A percentile compares a stretch with the other conserved stretches of the same genome.
phyloP scores from a whole-genome alignment of 1,284 basidiomycete species.

The Butyriboletus appendiculatus region DNA sequence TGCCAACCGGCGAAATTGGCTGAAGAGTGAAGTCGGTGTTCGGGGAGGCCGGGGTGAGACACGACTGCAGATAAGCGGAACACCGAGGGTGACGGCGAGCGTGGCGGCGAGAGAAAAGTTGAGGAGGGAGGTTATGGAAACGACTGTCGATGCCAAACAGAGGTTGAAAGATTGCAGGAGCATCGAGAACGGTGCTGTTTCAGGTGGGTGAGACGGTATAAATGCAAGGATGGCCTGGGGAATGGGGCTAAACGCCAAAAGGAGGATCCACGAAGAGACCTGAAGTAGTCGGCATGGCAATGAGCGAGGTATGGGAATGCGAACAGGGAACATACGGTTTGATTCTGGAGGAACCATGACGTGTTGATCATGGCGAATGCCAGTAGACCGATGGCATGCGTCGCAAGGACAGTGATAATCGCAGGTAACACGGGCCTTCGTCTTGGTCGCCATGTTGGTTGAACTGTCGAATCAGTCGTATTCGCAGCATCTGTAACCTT shows the following conservation, averaged over 20 bases:
- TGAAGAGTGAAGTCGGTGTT: constrained; percentile 25
- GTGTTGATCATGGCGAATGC: constrained; percentile 50
- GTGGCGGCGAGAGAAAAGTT: constrained; percentile 86
- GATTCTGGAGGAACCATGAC: constrained; percentile 41
- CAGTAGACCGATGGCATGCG: constrained; percentile 52
- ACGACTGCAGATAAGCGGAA: constrained; percentile 54
- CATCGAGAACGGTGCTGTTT: constrained; percentile 42
- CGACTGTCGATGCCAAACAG: constrained; percentile 77
- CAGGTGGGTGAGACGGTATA: constrained; percentile 21
- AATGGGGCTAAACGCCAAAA: constrained; percentile 31
- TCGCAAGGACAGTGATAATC: constrained; percentile 52
- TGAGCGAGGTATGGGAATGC: background rate
- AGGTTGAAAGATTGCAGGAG: constrained; percentile 74
- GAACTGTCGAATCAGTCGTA: background rate
- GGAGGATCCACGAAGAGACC: constrained; percentile 30
- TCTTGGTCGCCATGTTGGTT: constrained; percentile 39
- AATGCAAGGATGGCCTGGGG: constrained; percentile 32
- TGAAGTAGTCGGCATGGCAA: constrained; percentile 2
- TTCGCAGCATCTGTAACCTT: background rate
- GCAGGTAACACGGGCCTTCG: constrained; percentile 52
- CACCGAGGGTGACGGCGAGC: constrained; percentile 61
- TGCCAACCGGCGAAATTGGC: constrained; percentile 32
- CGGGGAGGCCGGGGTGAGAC: constrained; percentile 25
- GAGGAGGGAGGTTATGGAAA: constrained; percentile 83
- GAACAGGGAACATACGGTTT: constrained; percentile 37